Conservation (phyloP, 257 asterid species). For the Phtheirospermum japonicum region DNA sequence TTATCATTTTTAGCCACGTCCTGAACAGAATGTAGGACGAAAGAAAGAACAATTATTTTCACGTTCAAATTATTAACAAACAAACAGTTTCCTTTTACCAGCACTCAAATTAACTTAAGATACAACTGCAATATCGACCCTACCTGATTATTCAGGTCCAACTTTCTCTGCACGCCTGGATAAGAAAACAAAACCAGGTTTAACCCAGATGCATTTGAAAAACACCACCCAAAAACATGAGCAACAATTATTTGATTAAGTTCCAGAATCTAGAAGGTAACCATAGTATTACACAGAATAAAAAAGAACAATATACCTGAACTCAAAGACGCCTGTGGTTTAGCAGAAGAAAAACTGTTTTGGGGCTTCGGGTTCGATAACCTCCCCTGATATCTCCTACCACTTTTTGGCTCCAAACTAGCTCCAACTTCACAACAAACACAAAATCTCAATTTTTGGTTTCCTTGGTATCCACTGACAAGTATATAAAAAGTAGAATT, state of each 20-base stretch:
- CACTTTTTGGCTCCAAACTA: slow-evolving; percentile 43
- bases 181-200: slow-evolving; percentile 13
- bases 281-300: not conserved
- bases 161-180: slow-evolving; percentile 81
- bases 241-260: no score
- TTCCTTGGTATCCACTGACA: not conserved
- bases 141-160: slow-evolving; percentile 70
- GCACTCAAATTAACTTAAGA: not conserved
- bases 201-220: slow-evolving; percentile 15
- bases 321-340: slow-evolving; percentile 42
- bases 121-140: slow-evolving; percentile 2
- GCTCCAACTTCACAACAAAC: slow-evolving; percentile 39
- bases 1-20: slow-evolving; percentile 38
- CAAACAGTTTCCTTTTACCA: slow-evolving; percentile 1
- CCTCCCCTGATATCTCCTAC: slow-evolving; percentile 43
- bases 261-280: no score
- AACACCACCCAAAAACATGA: not conserved
- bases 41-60: not conserved
- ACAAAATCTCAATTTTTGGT: slow-evolving; percentile 10
- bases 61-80: slow-evolving; percentile 18
- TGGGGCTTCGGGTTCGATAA: slow-evolving; percentile 46
- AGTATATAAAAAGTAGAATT: slow-evolving; percentile 4
- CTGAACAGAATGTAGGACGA: slow-evolving; percentile 29
- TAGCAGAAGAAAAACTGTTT: slow-evolving; percentile 42
- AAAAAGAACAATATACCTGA: slow-evolving; percentile 41